Evolutionary conservation across 352 stramenopile species (phyloP).

Genomic region (Phytopythium montanum): DNA sequence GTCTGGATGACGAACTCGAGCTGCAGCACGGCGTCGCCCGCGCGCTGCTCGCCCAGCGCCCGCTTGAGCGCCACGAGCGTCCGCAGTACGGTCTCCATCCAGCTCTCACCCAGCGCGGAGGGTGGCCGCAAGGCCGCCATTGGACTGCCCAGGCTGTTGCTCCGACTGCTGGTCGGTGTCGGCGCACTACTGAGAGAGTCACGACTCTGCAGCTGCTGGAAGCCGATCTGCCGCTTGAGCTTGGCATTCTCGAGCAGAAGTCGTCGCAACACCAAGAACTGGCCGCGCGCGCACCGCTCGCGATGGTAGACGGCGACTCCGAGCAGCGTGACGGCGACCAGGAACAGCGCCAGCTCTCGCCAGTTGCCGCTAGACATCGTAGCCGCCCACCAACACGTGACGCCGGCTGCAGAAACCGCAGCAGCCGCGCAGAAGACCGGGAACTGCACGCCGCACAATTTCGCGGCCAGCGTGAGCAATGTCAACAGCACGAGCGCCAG

Average conservation of each 20-base stretch:
- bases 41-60: conserved; percentile 24
- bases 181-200: background rate
- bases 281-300: conserved; percentile 34
- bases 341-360: conserved; percentile 47
- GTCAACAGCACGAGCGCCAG: conserved; percentile 54
- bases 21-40: conserved; percentile 22
- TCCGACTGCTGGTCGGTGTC: background rate
- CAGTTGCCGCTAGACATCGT: conserved; percentile 21
- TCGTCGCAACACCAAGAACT: conserved; percentile 53
- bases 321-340: conserved; percentile 33
- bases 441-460: conserved; percentile 60
- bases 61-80: conserved; percentile 46
- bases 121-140: background rate
- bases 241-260: conserved; percentile 65
- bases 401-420: conserved; percentile 15
- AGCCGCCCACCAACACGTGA: conserved; percentile 30
- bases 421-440: conserved; percentile 30
- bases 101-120: conserved; percentile 47
- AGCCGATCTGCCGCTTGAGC: conserved; percentile 49
- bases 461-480: conserved; percentile 39
- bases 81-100: conserved; percentile 72
- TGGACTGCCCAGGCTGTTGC: background rate
- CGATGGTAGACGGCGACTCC: conserved; percentile 35
- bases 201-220: conserved; percentile 53
- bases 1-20: conserved; percentile 71